A percentile compares a stretch with the other conserved stretches of the same genome.
Evolutionary conservation across 768 basidiomycete species (phyloP).

Genomic region (Sporobolomyces roseus): DNA sequence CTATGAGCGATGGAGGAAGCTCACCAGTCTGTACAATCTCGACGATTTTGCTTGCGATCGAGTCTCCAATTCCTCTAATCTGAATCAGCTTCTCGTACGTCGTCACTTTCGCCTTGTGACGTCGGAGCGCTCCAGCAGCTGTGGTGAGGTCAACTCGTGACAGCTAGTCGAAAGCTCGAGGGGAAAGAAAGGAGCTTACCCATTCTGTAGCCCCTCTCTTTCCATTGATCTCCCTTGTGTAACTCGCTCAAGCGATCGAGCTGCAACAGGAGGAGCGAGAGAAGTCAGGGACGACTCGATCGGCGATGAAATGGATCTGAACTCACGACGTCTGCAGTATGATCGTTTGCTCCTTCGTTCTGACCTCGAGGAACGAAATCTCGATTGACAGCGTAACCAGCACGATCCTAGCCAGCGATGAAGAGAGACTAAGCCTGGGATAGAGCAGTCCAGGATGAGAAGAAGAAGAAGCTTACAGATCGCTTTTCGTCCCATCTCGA

Average conservation of each 20-base stretch:
- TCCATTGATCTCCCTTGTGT: slow-evolving; percentile 2
- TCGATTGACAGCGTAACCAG: slow-evolving; percentile 1
- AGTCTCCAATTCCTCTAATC: slow-evolving; percentile 15
- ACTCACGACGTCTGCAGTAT: slow-evolving; percentile 10
- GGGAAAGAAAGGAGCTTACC: neutral
- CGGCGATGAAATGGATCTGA: no score
- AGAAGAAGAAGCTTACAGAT: neutral
- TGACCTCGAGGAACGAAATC: neutral
- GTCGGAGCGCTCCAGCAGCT: neutral
- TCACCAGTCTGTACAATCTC: slow-evolving; percentile 20
- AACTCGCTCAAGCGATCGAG: neutral
- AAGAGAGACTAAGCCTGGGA: no score
- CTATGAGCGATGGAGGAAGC: neutral
- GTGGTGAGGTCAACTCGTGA: neutral
- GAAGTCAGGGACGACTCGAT: neutral
- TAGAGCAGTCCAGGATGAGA: neutral
- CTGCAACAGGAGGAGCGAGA: neutral
- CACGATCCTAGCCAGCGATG: slow-evolving; percentile 6
- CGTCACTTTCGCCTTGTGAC: neutral
- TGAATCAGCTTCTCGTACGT: neutral
- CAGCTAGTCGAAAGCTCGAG: no score
- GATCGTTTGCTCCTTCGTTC: slow-evolving; percentile 27
- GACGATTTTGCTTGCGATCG: slow-evolving; percentile 19
- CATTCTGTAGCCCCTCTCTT: slow-evolving; percentile 2
- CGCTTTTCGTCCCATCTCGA: neutral